Base-by-base conservation (phyloP, 1,284 basidiomycete genomes). In the Ganoderma lingzhi region DNA sequence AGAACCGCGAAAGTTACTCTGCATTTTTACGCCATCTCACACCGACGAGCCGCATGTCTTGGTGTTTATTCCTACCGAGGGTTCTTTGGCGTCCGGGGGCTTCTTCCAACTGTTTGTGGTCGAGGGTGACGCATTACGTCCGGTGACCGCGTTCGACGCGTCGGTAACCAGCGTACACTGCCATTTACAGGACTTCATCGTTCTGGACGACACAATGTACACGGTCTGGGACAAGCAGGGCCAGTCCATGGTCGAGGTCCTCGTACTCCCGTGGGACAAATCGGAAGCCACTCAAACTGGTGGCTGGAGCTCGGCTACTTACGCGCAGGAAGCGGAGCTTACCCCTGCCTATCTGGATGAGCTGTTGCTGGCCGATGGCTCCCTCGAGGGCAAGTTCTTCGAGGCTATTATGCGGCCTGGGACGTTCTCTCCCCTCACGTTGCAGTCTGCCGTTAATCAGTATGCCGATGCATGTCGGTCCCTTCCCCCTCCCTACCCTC, bases 271-370 rank as follows among this genome's bases (percentile, higher is more conserved):
- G 69, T 86, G 63, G 78, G 80, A 66, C 78, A 80, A 64, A 73
- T 67, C 67, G 23, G 72, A 71, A 80, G 70, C 76, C 76, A 68
- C 77, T 74, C 59, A 45, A 9, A 60, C 80, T 77, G 63, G 74
- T 79, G 69, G 71, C 32, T 94, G 93, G 93, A 80, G 81, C 64
- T 81, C 82, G 23, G 87, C 86, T 23, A 82, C 80, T 63, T 91
- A 88, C 74, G 86, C 89, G 19, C 83, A 86, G 65, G 90, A 95
- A 79, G 84, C 87, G n/a, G 90, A 92, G 67, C 85, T 95, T 71
- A 95, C 95, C 2, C 92, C 96, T n/a, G 87, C 90, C 10, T 93
- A 93, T 80, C 90, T 97, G 70, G 95, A 97, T 77, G 93, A 95
- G 74, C 85, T 93, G 62, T 86, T 97, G 66, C 83, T 92, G 68